Conservation (phyloP, 169 alveolate genomes). For the Plasmodium knowlesi region DNA sequence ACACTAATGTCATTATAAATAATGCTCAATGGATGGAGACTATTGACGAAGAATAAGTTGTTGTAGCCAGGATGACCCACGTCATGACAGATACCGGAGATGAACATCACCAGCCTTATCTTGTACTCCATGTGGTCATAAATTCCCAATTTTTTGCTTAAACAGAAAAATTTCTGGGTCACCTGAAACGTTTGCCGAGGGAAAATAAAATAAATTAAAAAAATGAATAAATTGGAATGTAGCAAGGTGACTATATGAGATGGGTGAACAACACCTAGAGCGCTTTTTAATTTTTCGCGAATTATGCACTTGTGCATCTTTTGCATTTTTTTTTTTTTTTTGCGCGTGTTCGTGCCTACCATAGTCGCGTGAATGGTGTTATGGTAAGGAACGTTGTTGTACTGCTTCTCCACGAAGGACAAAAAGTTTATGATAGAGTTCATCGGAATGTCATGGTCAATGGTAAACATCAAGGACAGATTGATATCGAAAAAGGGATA, state of each 20-base stretch:
- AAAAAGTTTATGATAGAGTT: slow-evolving; percentile 70
- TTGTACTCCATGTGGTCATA: slow-evolving; percentile 79
- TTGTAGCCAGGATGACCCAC: slow-evolving; percentile 94
- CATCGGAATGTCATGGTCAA: slow-evolving; percentile 24
- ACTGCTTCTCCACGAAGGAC: slow-evolving; percentile 77
- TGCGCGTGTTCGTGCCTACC: slow-evolving; percentile 18
- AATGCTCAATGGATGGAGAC: slow-evolving; percentile 89
- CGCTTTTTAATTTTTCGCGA: neutral
- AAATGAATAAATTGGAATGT: neutral
- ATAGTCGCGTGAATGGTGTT: slow-evolving; percentile 83
- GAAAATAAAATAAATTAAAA: too few relatives aligned
- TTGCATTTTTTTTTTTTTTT: neutral
- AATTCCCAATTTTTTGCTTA: slow-evolving; percentile 77
- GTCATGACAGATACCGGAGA: slow-evolving; percentile 93
- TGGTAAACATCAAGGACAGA: slow-evolving; percentile 34
- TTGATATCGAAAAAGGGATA: slow-evolving; percentile 73
- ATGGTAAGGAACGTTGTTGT: slow-evolving; percentile 83
- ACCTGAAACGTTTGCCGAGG: slow-evolving; percentile 37
- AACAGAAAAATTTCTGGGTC: slow-evolving; percentile 81
- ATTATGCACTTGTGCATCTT: neutral
- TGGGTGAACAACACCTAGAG: neutral
- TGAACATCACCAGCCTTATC: slow-evolving; percentile 84
- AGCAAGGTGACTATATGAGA: neutral
- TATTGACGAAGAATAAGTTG: slow-evolving; percentile 87
- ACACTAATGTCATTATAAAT: slow-evolving; percentile 93